These are phyloP conservation scores for Erodium trifolium DNA, from an alignment of 441 rosid species.

Conservation along the genomic window DNA sequence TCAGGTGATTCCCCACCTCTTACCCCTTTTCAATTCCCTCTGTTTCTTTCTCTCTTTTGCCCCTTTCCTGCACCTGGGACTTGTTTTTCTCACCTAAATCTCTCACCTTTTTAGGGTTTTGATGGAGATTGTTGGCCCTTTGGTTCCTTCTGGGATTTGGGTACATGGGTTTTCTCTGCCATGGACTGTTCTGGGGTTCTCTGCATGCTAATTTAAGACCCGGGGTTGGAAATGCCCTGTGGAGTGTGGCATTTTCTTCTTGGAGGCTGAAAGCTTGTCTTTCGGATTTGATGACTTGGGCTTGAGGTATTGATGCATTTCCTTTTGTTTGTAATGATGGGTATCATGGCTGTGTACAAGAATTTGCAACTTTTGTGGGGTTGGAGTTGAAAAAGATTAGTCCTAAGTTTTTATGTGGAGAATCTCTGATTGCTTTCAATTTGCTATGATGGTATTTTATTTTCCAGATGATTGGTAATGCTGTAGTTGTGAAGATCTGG, in stretches of 20 bases:
- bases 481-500: slow-evolving; percentile 30
- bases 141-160: slow-evolving; percentile 7
- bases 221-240: neutral
- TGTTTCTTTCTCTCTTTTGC: slow-evolving; percentile 16
- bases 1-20: slow-evolving; percentile 35
- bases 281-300: neutral
- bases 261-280: neutral
- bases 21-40: slow-evolving; percentile 14
- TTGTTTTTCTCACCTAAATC: slow-evolving; percentile 11
- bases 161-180: slow-evolving; percentile 12
- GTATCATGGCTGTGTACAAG: slow-evolving; percentile 12
- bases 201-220: slow-evolving; percentile 12
- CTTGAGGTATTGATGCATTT: slow-evolving; percentile 19
- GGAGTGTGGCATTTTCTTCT: slow-evolving; percentile 8
- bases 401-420: neutral
- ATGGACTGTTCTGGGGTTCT: slow-evolving; percentile 10
- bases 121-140: slow-evolving; percentile 22
- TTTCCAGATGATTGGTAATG: neutral
- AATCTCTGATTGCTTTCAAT: slow-evolving; percentile 21
- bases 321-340: slow-evolving; percentile 16
- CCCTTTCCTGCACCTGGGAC: neutral
- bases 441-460: slow-evolving; percentile 14
- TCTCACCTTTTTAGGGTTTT: slow-evolving; percentile 22
- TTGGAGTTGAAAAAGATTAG: neutral
- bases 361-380: slow-evolving; percentile 18